phyloP scores from a whole-genome alignment of 1,284 basidiomycete genomes.

The Sphaerobolus stellatus region DNA sequence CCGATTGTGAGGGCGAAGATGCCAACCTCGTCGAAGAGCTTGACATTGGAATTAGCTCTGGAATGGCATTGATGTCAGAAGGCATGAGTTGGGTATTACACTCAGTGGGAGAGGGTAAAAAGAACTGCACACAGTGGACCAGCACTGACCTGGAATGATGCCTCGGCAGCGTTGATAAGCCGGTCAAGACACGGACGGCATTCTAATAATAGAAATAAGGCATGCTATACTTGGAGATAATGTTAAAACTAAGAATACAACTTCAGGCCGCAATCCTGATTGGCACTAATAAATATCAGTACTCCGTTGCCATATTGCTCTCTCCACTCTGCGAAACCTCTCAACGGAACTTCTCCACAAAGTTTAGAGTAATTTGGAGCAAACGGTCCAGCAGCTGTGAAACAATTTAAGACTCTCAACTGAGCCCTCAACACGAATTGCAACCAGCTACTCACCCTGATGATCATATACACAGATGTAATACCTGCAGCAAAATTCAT shows the following conservation, averaged over 20 bases:
- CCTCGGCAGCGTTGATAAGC: no score
- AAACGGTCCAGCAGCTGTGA: constrained; percentile 45
- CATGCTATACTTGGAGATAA: no score
- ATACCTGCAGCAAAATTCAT: constrained; percentile 48
- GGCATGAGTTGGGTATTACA: background rate
- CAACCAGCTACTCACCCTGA: constrained; percentile 34
- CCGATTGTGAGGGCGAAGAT: background rate
- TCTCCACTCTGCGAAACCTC: constrained; percentile 45
- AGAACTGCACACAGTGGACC: no score
- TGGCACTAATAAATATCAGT: background rate
- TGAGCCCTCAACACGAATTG: background rate
- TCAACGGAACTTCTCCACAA: constrained; percentile 48
- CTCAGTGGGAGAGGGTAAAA: background rate
- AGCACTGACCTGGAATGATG: no score
- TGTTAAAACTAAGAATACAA: no score
- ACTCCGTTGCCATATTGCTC: constrained; percentile 28
- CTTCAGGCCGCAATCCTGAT: background rate
- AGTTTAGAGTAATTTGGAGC: constrained; percentile 39
- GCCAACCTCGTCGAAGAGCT: constrained; percentile 1
- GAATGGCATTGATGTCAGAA: background rate
- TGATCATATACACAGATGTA: constrained; percentile 44
- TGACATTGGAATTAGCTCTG: background rate
- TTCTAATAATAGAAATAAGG: no score
- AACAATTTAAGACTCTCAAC: background rate
- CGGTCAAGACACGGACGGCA: no score